A percentile compares a stretch with the other conserved stretches of the same genome.
These are phyloP conservation scores for Mortierella sp. DNA, from an alignment of 371 early-diverging fungal species.

Conservation along the genomic window DNA sequence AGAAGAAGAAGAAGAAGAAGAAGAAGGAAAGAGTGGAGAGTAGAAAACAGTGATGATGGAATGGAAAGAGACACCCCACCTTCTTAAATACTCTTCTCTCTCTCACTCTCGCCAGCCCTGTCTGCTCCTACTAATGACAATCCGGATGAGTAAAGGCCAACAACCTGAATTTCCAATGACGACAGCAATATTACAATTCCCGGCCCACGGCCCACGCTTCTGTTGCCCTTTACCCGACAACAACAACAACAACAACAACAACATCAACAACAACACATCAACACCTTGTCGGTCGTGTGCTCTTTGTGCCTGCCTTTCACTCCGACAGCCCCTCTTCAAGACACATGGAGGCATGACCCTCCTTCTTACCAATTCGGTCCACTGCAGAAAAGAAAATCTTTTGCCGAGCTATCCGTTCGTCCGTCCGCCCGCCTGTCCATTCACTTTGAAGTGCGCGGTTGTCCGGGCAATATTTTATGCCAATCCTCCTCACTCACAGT, in stretches of 20 bases:
- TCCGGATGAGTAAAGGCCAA: not conserved
- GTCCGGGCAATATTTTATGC: slow-evolving; percentile 5
- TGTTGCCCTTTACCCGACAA: not conserved
- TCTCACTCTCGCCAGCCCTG: not conserved
- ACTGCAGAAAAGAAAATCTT: not conserved
- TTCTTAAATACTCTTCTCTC: not conserved
- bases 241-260: not conserved
- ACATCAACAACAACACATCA: not conserved
- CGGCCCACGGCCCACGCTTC: not conserved
- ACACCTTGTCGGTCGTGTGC: not conserved
- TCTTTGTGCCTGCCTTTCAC: not conserved
- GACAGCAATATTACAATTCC: not conserved
- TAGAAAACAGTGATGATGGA: no score
- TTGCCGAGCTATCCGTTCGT: not conserved
- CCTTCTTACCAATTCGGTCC: not conserved
- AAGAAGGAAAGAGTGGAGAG: not conserved
- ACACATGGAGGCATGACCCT: not conserved
- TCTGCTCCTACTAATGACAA: not conserved
- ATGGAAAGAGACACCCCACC: no score
- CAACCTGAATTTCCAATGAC: not conserved
- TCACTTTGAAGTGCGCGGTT: not conserved
- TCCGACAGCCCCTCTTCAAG: not conserved
- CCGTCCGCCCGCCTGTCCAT: not conserved
- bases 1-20: no score
- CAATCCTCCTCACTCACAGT: not conserved